Evolutionary conservation across 257 asterid genomes (phyloP), one percentile per base, ranked within the genome.

Genomic region (Cynanchum wilfordii): DNA sequence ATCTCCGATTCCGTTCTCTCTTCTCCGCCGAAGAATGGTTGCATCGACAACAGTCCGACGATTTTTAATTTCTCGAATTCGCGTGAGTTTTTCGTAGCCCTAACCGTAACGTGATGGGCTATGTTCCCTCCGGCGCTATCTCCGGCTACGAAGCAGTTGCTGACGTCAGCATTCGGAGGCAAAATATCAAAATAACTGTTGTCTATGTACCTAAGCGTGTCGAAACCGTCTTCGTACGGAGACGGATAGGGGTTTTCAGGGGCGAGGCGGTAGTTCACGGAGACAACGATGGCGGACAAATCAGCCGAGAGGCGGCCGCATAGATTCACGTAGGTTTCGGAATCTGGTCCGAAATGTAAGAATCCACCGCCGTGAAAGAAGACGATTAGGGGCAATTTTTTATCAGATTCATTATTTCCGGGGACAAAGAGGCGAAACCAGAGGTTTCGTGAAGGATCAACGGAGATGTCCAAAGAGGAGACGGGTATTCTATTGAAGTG

Each of bases 71-170:
- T 77, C 8, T 54, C 64, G 25, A 84, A 76, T 50, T 70, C 67
- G 5, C 66, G 36, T 9, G 47, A 42, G 16, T 70, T 45, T 27
- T 70, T 69, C 49, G 75, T 60, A 9, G 81, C 80, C 76, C 74
- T 63, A 1, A 74, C 12, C 3, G 84, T 64, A 15, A 82, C 70
- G 54, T 84, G 86, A 64, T 86, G 90, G 13, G 83, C 82, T 59
- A 83, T 83, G 80, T 81, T 86, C 60, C 81, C 86, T 15, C 89
- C 87, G 10, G 86, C 84, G 12, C 89, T 86, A 20, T 86, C 87
- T 29, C 87, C 87, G 3, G 76, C 87, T 15, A 86, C n/a, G 73
- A 83, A 86, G 65, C 88, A 83, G 11, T 64, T 79, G 0, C 10
- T 25, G 16, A 74, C 27, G 52, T 83, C 86, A 5, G 85, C 44